Conservation (phyloP, 805 yeast species). For the Pichia exigua region DNA sequence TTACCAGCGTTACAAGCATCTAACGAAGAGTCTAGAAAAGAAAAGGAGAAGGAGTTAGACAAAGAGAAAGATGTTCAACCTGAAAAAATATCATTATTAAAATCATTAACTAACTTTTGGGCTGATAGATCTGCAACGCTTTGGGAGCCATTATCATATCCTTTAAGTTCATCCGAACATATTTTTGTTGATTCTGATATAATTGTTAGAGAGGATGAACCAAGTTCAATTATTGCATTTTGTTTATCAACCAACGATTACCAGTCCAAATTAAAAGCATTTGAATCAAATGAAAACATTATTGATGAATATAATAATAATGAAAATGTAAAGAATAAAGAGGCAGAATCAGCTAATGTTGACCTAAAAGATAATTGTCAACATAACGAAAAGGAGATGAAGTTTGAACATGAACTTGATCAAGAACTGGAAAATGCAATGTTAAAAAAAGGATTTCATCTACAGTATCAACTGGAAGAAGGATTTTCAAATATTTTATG, state of each 20-base stretch:
- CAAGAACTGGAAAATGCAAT: slow-evolving; percentile 52
- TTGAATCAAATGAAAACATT: neutral
- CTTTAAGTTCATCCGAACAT: slow-evolving; percentile 75
- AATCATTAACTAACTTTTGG: slow-evolving; percentile 87
- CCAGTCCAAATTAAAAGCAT: slow-evolving; percentile 29
- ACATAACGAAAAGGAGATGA: neutral
- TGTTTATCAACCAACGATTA: slow-evolving; percentile 85
- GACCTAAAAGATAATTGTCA: neutral
- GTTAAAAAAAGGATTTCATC: slow-evolving; percentile 80
- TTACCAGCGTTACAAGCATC: neutral
- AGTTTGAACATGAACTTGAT: neutral
- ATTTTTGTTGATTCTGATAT: slow-evolving; percentile 91
- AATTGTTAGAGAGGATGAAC: slow-evolving; percentile 92
- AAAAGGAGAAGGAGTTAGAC: slow-evolving; percentile 6
- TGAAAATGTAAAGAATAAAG: neutral
- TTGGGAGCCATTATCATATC: slow-evolving; percentile 89
- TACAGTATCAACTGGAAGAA: slow-evolving; percentile 87
- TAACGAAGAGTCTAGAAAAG: neutral
- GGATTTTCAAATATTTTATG: slow-evolving; percentile 79
- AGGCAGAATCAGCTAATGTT: neutral
- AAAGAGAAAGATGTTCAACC: slow-evolving; percentile 29
- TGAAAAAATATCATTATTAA: slow-evolving; percentile 72
- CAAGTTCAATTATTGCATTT: slow-evolving; percentile 88
- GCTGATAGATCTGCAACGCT: slow-evolving; percentile 93
- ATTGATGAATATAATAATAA: neutral